Conservation (phyloP, 2,329 filamentous ascomycete species). For the Paecilomyces sp. region DNA sequence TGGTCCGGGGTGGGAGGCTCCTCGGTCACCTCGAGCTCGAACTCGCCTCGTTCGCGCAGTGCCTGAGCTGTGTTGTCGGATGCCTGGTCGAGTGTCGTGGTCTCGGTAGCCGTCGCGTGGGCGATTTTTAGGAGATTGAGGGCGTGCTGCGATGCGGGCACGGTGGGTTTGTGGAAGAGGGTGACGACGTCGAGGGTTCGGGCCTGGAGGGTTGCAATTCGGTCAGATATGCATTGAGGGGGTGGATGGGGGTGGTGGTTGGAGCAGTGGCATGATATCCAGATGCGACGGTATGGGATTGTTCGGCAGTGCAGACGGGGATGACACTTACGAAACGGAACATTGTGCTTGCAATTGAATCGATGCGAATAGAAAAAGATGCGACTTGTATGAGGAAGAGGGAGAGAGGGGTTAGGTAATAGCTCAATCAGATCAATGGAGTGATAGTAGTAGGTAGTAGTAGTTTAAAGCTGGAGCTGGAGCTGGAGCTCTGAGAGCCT, state of each 20-base stretch:
- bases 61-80: conserved; percentile 58
- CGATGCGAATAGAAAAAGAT: neutral
- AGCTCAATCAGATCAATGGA: neutral
- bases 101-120: conserved; percentile 60
- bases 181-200: conserved; percentile 87
- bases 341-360: conserved; percentile 11
- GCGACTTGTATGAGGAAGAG: neutral
- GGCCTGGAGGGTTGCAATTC: conserved; percentile 41
- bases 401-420: neutral
- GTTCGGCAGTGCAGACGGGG: neutral
- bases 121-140: conserved; percentile 73
- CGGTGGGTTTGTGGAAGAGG: conserved; percentile 82
- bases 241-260: neutral
- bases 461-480: neutral
- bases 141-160: conserved; percentile 64
- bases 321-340: conserved; percentile 17
- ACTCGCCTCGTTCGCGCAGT: conserved; percentile 57
- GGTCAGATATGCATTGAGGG: neutral
- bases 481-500: neutral
- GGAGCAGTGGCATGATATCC: neutral
- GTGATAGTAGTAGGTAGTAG: neutral
- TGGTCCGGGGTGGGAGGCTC: conserved; percentile 73
- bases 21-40: conserved; percentile 81
- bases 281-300: neutral
- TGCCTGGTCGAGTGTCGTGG: conserved; percentile 68